Evolutionary conservation across 176 grass and related monocot species (phyloP), one percentile per base, ranked within the genome.

Genomic region (Hordeum marinum): DNA sequence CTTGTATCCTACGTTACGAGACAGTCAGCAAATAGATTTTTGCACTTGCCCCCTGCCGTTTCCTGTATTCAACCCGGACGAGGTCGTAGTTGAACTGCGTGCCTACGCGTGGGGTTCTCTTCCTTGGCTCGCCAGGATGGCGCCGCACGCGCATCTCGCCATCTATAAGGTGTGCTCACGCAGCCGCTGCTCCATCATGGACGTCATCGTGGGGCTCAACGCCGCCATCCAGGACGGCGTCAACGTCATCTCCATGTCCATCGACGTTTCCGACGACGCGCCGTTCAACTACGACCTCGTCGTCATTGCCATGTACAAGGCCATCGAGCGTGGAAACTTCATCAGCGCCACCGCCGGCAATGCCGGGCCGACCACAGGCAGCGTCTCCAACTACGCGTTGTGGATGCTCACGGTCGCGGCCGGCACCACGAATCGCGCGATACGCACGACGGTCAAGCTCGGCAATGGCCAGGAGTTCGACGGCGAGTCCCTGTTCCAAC

Each of bases 361-460:
- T 59, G 87, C 46, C 1, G 92, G 85, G 0, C 90, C 87, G 27
- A 1, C 9, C 58, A 46, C 58, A 0, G 82, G 78, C 5, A 58
- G 55, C 11, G 70, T 94, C 4, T 62, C 36, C 52, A 94, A 94
- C 80, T 87, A 82, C 58, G 92, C 90, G 75, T 90, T 90, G 0
- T 94, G 92, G 92, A 90, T 94, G 78, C 78, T 94, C 1, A 94
- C 92, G 0, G 92, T 94, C 27, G 90, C 87, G 25, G 92, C 92
- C 0, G 85, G 92, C 59, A 90, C 90, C 71, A 94, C 80, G 55
- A 90, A 94, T 55, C 67, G 90, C 7, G 86, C 79, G 18, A 88
- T 90, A 6, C 87, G 82, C 42, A 89, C 87, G 15, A 76, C 80
- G 18, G 92, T 94, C 7, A 87, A 3, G 48, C 90, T 94, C n/a